A percentile compares a stretch with the other conserved stretches of the same genome.
These are phyloP conservation scores for Candida jianshihensis DNA, from an alignment of 805 yeast genomes.

Conservation along the genomic window DNA sequence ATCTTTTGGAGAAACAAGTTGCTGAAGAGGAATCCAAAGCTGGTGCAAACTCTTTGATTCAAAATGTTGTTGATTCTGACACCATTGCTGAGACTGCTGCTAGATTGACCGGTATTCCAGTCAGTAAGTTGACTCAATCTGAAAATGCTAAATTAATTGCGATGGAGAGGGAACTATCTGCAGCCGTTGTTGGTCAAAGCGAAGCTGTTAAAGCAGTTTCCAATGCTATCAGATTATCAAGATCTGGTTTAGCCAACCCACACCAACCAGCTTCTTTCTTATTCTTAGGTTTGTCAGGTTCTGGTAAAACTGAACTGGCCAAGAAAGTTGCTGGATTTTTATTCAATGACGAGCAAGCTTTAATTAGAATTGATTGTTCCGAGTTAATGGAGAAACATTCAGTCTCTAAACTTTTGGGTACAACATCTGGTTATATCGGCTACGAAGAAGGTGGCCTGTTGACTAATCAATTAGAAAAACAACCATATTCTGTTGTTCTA, in stretches of 20 bases:
- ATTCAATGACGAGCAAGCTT: conserved; percentile 93
- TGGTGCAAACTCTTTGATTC: conserved; percentile 59
- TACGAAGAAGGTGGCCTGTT: conserved; percentile 96
- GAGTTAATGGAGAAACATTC: conserved; percentile 94
- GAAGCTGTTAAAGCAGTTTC: conserved; percentile 96
- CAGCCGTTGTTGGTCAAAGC: conserved; percentile 88
- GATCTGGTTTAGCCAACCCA: conserved; percentile 95
- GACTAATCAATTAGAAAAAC: conserved; percentile 84
- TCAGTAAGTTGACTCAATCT: conserved; percentile 86
- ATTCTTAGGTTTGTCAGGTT: conserved; percentile 92
- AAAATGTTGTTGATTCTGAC: conserved; percentile 86
- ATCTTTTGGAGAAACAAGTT: conserved; percentile 64
- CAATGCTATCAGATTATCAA: conserved; percentile 84
- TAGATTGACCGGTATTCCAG: conserved; percentile 94
- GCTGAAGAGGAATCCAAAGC: conserved; percentile 67
- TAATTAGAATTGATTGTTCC: conserved; percentile 96
- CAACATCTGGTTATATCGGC: conserved; percentile 96
- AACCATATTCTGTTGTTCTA: conserved; percentile 92
- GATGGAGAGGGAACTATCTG: conserved; percentile 83
- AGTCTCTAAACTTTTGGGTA: conserved; percentile 90
- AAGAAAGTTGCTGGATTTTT: conserved; percentile 94
- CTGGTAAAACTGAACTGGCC: conserved; percentile 97
- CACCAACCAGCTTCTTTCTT: conserved; percentile 93
- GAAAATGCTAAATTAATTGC: conserved; percentile 90
- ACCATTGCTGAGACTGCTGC: conserved; percentile 97